Evolutionary conservation across 176 grass and related monocot species (phyloP).

Genomic region (Eremochloa ophiuroides): DNA sequence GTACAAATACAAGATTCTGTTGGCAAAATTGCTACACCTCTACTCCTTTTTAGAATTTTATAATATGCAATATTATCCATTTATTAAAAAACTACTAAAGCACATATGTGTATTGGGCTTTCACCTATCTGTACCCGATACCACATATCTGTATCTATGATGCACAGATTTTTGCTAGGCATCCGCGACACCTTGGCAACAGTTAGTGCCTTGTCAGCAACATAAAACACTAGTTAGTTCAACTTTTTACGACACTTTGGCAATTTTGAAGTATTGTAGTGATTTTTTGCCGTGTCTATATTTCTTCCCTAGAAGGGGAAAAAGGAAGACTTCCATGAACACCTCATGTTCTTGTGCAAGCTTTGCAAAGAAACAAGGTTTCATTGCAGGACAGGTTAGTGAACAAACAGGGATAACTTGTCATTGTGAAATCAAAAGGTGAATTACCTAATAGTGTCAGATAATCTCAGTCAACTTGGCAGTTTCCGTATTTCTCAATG

Average conservation of each 20-base stretch:
- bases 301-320: no score
- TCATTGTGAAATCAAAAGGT: background rate
- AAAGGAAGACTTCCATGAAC: background rate
- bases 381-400: background rate
- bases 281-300: background rate
- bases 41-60: no score
- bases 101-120: no score
- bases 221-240: background rate
- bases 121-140: background rate
- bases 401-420: background rate
- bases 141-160: background rate
- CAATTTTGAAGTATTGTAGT: background rate
- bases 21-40: no score
- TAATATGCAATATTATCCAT: no score
- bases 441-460: background rate
- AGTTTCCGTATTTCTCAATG: background rate
- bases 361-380: background rate
- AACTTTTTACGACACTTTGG: background rate
- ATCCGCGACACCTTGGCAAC: background rate
- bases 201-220: background rate
- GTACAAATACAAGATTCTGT: no score
- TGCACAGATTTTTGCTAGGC: background rate
- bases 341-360: background rate
- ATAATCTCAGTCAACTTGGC: background rate
- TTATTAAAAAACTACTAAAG: no score